Evolutionary conservation across 352 stramenopile genomes (phyloP), one percentile per base, ranked within the genome.

Genomic region (Pythium aristosporum): DNA sequence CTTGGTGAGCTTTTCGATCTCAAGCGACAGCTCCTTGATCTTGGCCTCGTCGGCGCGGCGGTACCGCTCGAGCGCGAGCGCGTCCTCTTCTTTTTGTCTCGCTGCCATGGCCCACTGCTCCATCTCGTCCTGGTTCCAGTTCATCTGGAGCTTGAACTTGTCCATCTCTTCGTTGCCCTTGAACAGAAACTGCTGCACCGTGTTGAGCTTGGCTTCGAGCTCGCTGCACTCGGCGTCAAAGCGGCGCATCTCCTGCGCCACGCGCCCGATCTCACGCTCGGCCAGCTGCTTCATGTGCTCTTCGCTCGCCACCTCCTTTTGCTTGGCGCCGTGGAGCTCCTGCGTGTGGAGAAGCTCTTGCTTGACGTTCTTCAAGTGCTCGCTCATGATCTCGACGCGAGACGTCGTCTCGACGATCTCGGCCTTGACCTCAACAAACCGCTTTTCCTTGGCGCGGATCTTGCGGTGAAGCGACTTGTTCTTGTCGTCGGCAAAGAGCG

Each of bases 61-160:
- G 69, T 98, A 99, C 34, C 92, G 87, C 72, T 98, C 87, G 15
- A 99, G 77, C 39, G 92, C 88, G 41, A 97, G 69, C 32, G 91
- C 87, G 71, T 99, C 96, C 47, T 98, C 95, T 62, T 99, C 96
- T 59, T 98, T 99, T 65, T 99, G 96, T 64, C 93, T 93, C 20
- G 92, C 89, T 25, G 96, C 94, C 67, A 97, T 86, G 8, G 93
- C 85, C 96, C 96, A 99, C 77, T 98, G 94, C 76, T 99, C 94
- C 66, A 99, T 92, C 68, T 99, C 94, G 61, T 98, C 95, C 69
- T 99, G 96, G 74, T 98, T 99, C 92, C 92, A 98, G 77, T 98
- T 98, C 88, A 98, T 98, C 81, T 98, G 85, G 21, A 97, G 76
- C 73, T 98, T 98, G 66, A 98, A 98, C 60, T 89, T 83, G 72